A percentile compares a stretch with the other conserved stretches of the same genome.
These are phyloP conservation scores for Daldinia vernicosa DNA, from an alignment of 495 filamentous ascomycete species.

Conservation along the genomic window DNA sequence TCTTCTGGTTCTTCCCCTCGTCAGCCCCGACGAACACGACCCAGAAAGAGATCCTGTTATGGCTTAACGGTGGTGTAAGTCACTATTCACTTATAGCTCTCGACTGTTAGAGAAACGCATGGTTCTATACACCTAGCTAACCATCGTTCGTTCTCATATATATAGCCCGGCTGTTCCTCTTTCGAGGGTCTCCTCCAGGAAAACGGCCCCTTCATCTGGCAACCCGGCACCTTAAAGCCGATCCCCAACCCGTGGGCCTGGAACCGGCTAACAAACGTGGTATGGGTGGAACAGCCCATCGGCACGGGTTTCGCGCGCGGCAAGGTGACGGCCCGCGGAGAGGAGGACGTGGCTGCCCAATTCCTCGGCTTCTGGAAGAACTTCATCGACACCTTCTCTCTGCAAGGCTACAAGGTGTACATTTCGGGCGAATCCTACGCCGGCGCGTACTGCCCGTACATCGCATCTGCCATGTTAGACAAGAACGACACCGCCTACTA, in stretches of 20 bases:
- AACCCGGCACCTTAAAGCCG: constrained; percentile 65
- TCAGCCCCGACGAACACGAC: constrained; percentile 54
- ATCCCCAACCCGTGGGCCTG: constrained; percentile 71
- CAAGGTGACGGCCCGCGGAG: constrained; percentile 66
- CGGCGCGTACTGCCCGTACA: constrained; percentile 82
- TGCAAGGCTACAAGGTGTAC: constrained; percentile 73
- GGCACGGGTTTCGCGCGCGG: constrained; percentile 79
- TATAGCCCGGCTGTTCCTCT: constrained; percentile 68
- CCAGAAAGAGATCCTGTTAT: constrained; percentile 74
- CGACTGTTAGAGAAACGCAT: neutral
- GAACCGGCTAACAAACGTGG: constrained; percentile 71
- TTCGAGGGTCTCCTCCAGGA: constrained; percentile 73
- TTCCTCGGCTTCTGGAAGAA: constrained; percentile 78
- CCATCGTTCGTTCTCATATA: neutral
- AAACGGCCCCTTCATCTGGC: constrained; percentile 72
- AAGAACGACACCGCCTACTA: constrained; percentile 72
- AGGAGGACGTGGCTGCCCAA: constrained; percentile 71
- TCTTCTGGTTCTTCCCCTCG: constrained; percentile 81
- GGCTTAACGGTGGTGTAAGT: constrained; percentile 58
- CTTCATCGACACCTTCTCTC: constrained; percentile 72
- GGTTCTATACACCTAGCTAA: neutral
- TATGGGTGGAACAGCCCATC: constrained; percentile 80
- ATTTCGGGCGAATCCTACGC: constrained; percentile 78
- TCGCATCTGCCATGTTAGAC: constrained; percentile 79
- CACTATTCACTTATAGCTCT: neutral